Base-by-base conservation (phyloP, 495 filamentous ascomycete genomes). In the Tuber melanosporum region DNA sequence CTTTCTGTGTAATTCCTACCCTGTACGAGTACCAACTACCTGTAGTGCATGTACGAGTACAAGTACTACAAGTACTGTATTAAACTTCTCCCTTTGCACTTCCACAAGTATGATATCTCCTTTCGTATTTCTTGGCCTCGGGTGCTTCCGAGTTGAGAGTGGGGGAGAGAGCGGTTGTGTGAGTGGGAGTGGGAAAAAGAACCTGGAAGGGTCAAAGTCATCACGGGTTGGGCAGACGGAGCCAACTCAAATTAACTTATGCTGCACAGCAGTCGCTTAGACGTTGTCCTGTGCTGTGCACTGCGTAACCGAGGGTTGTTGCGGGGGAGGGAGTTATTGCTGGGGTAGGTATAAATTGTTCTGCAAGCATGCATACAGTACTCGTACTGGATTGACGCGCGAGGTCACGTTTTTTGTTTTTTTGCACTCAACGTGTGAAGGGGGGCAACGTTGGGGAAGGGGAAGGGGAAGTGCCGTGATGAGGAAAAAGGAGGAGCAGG, bases 321-420 rank as follows among this genome's bases (percentile, higher is more conserved):
- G 52, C n/a, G 22, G 52, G 49, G 49, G 52, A 12, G 10, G n/a
- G n/a, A 57, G 49, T 26, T 57, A n/a, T 57, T 26, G 49, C 22
- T 57, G 49, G 49, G 49, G 49, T 57, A 9, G 22, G 10, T 57
- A 62, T 62, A n/a, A 2, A 62, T 62, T 66, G 57, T 66, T 19
- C 26, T 66, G 57, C 57, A 66, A 26, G 57, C 3, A 66, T 66
- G 26, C 57, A 3, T 32, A n/a, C n/a, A n/a, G n/a, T n/a, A n/a
- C n/a, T n/a, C n/a, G n/a, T n/a, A 36, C 57, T 66, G 57, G 57
- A 66, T 26, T 0, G 57, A 66, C 57, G 57, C 26, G 57, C 57
- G 57, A 66, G 57, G 57, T 66, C 57, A 66, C 57, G 57, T 66
- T 66, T 17, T 66, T 66, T 36, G 32, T 36, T 57, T 66, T 36